Conservation (phyloP, 1,284 basidiomycete genomes). For the Ceratobasidium theobromae region DNA sequence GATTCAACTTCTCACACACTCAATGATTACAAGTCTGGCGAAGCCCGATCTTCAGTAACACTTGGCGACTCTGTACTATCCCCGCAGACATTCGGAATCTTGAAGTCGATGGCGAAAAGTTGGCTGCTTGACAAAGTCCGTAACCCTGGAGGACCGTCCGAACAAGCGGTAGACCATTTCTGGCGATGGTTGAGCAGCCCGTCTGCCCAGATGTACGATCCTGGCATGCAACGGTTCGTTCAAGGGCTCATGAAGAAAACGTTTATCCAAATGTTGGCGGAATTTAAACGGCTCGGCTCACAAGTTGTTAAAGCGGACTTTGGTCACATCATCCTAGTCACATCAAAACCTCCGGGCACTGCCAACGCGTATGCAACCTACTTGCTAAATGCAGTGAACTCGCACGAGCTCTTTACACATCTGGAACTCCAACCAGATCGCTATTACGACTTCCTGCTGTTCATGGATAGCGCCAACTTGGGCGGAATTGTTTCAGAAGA, state of each 20-base stretch:
- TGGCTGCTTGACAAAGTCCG: conserved; percentile 88
- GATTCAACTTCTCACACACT: conserved; percentile 90
- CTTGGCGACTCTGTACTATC: conserved; percentile 94
- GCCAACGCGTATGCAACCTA: conserved; percentile 96
- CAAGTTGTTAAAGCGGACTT: conserved; percentile 96
- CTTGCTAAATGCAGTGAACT: conserved; percentile 89
- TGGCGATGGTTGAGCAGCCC: conserved; percentile 95
- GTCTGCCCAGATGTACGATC: conserved; percentile 87
- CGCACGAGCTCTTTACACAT: conserved; percentile 95
- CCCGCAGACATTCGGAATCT: conserved; percentile 79
- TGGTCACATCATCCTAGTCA: conserved; percentile 85
- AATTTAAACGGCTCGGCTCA: conserved; percentile 94
- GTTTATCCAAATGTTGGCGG: conserved; percentile 94
- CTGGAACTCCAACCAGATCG: conserved; percentile 84
- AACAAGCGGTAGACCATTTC: conserved; percentile 80
- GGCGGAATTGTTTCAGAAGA: conserved; percentile 87
- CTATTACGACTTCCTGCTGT: conserved; percentile 93
- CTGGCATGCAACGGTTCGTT: conserved; percentile 90
- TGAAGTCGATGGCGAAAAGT: conserved; percentile 85
- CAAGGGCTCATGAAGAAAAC: conserved; percentile 98
- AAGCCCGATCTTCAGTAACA: conserved; percentile 72
- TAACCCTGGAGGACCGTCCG: conserved; percentile 54
- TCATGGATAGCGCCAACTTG: conserved; percentile 95
- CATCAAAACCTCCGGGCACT: conserved; percentile 93
- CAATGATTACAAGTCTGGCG: conserved; percentile 84